Percentiles rank a stretch among this genome's conserved stretches.
Conservation (phyloP, 139 green algal genomes). For the Coccomyxa sp. region DNA sequence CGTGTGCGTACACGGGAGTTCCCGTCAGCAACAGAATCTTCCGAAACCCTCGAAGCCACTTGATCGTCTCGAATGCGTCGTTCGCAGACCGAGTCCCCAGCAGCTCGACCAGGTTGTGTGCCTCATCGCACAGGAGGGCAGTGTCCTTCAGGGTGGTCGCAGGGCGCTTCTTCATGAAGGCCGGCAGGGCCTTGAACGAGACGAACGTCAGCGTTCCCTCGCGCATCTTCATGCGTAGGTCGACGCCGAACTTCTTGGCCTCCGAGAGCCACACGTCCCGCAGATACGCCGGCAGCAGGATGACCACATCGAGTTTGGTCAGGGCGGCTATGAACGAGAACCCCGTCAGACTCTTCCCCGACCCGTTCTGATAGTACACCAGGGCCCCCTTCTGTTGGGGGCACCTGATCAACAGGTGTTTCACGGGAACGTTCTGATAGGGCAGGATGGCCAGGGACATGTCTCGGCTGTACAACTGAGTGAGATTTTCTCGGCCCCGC, state of each 20-base stretch:
- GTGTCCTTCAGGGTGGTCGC: background rate
- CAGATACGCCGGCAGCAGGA: background rate
- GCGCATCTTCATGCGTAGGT: background rate
- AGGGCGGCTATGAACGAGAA: background rate
- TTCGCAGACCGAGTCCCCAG: background rate
- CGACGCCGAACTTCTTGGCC: background rate
- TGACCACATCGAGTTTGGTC: background rate
- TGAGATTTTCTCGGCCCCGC: background rate
- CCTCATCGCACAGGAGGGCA: background rate
- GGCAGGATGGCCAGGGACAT: background rate
- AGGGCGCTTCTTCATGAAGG: background rate
- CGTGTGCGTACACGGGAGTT: background rate
- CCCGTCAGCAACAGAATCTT: background rate
- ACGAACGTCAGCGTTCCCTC: background rate
- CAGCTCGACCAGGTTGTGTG: background rate
- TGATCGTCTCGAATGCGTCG: background rate
- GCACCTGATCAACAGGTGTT: background rate
- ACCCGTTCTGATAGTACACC: background rate
- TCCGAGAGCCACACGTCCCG: background rate
- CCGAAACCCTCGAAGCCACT: background rate
- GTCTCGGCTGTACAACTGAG: background rate
- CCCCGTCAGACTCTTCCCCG: background rate
- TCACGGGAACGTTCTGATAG: background rate
- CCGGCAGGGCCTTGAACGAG: background rate
- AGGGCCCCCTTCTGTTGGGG: background rate